These are phyloP conservation scores for Didymella pomorum DNA, from an alignment of 2,329 filamentous ascomycete species.

Conservation along the genomic window DNA sequence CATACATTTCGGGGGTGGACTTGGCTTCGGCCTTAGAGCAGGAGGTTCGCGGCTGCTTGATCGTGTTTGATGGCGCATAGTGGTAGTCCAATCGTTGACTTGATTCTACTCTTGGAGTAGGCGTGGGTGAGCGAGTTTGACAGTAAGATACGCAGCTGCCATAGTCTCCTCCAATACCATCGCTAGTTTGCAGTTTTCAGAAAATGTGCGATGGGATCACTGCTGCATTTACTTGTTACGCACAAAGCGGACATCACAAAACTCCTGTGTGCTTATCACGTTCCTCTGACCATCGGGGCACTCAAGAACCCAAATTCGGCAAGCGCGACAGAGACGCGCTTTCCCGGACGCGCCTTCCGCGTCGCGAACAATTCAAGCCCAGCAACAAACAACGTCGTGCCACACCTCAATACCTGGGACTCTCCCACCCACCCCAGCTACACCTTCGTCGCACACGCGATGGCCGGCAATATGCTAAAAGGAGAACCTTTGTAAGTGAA, in stretches of 20 bases:
- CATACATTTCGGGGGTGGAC: background rate
- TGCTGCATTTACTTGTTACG: background rate
- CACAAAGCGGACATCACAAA: background rate
- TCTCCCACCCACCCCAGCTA: background rate
- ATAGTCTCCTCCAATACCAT: background rate
- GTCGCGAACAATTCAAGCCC: constrained; percentile 8
- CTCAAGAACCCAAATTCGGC: constrained; percentile 11
- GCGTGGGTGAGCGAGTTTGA: background rate
- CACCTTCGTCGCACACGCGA: background rate
- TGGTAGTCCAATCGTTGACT: constrained; percentile 1
- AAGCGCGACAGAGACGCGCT: constrained; percentile 18
- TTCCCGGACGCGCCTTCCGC: constrained; percentile 14
- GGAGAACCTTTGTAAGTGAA: constrained; percentile 42
- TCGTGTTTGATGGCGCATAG: background rate
- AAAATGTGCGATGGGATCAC: background rate
- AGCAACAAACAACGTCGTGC: background rate
- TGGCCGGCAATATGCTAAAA: constrained; percentile 37
- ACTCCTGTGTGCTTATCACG: background rate
- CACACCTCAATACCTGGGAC: background rate
- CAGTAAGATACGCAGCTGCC: background rate
- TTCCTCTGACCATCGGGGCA: background rate
- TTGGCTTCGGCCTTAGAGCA: constrained; percentile 3
- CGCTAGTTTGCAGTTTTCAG: background rate
- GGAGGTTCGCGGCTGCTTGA: background rate
- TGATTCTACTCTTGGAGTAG: background rate